Evolutionary conservation across 495 filamentous ascomycete genomes (phyloP), one percentile per base, ranked within the genome.

Genomic region (Immersiella caudata): DNA sequence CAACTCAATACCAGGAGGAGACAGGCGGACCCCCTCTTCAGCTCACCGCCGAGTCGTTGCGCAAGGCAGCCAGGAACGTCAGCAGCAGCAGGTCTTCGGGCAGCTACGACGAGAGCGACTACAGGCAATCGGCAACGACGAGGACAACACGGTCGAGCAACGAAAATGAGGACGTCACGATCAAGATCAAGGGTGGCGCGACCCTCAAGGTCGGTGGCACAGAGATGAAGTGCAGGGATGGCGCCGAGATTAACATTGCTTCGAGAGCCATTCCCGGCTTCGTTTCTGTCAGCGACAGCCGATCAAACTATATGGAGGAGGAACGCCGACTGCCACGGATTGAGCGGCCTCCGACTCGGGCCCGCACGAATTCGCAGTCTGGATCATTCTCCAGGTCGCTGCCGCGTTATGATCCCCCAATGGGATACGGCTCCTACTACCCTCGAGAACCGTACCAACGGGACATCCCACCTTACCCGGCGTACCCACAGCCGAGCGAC

Each of bases 61-160:
- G 76, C 71, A 80, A 76, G 65, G 80, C 75, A 35, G 75, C 66
- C 67, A 79, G 78, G 60, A 80, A 77, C 58, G 79, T 76, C 46
- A 74, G 73, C 20, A 84, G 83, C 74, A 85, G 83, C 73, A 76
- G 81, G 24, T 84, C 83, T 35, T 85, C 77, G 52, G 80, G 69
- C 7, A 86, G 84, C 67, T 83, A 79, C 64, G 84, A 87, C 69
- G 85, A 87, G 67, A 86, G 84, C 71, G 85, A 87, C 24, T 86
- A 82, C 69, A 79, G 79, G 64, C 81, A 82, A 61, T 85, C 83
- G 21, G 81, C 81, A 1, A 85, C 84, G 9, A 85, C 84, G 9
- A 80, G 82, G 25, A 87, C 82, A n/a, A 87, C 83, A 16, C 74
- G 81, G 51, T 81, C 79, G 49, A 80, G 77, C 21, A 73, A 70